Conservation (phyloP, 345 rosid species). For the Salix purpurea region DNA sequence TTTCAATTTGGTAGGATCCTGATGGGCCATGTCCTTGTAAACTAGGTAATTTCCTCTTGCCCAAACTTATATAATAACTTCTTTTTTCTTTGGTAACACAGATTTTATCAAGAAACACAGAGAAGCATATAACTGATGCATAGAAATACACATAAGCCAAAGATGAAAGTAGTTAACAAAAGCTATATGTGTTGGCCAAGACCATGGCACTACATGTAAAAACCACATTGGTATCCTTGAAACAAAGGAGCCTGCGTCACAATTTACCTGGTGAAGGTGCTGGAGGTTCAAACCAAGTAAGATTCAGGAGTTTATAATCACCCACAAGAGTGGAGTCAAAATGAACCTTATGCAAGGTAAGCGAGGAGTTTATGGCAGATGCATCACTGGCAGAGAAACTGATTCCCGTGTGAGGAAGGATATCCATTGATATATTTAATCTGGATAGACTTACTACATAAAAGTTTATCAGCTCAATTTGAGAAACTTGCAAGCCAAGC, state of each 20-base stretch:
- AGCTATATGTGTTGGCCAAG: constrained; percentile 6
- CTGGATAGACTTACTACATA: constrained; percentile 62
- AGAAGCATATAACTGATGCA: neutral
- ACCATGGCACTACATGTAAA: neutral
- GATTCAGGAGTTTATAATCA: constrained; percentile 77
- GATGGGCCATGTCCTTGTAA: neutral
- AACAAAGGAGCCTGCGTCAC: constrained; percentile 1
- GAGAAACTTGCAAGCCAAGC: constrained; percentile 70
- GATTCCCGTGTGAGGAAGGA: constrained; percentile 75
- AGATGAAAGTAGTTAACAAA: neutral
- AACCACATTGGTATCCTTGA: neutral
- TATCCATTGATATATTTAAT: constrained; percentile 92
- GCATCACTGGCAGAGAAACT: constrained; percentile 77
- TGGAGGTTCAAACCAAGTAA: constrained; percentile 81
- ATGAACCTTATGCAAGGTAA: constrained; percentile 62
- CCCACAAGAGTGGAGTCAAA: constrained; percentile 66
- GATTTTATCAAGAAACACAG: neutral
- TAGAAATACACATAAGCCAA: neutral
- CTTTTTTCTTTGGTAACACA: neutral
- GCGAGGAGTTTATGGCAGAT: constrained; percentile 65
- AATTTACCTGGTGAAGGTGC: constrained; percentile 71
- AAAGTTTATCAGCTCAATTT: constrained; percentile 81
- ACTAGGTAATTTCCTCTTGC: neutral
- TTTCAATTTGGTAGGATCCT: neutral
- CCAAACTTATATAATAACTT: neutral